phyloP scores from a whole-genome alignment of 306 rosid species.

The Trifolium dubium region DNA sequence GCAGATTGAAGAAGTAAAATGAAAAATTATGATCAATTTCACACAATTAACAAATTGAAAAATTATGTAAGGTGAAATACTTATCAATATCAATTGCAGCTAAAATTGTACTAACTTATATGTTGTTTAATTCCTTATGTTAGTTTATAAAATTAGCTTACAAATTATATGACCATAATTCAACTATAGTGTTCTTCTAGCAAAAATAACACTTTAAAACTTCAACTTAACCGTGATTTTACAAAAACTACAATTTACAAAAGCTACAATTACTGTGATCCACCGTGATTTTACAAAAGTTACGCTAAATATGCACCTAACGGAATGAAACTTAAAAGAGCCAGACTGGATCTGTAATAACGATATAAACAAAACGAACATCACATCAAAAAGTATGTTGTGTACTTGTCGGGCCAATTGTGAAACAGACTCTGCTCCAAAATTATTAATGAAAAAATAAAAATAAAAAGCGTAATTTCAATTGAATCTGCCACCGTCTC shows the following conservation, averaged over 20 bases:
- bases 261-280: too few species aligned
- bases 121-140: neutral
- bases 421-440: conserved; percentile 28
- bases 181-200: too few species aligned
- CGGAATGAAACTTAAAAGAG: neutral
- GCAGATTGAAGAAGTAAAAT: conserved; percentile 35
- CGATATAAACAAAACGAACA: conserved; percentile 9
- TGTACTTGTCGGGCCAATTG: conserved; percentile 33
- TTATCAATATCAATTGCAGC: neutral
- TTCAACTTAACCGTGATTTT: neutral
- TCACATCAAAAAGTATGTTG: conserved; percentile 31
- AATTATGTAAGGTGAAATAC: neutral
- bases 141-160: neutral
- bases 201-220: too few species aligned
- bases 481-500: conserved; percentile 21
- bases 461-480: neutral
- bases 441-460: neutral
- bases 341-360: conserved; percentile 35
- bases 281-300: too few species aligned
- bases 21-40: conserved; percentile 22
- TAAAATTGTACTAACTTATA: neutral
- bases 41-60: neutral
- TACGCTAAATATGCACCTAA: too few species aligned
- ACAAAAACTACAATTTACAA: too few species aligned
- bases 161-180: neutral